phyloP scores from a whole-genome alignment of 768 basidiomycete genomes.

The Boletus rufocinnamomeus region DNA sequence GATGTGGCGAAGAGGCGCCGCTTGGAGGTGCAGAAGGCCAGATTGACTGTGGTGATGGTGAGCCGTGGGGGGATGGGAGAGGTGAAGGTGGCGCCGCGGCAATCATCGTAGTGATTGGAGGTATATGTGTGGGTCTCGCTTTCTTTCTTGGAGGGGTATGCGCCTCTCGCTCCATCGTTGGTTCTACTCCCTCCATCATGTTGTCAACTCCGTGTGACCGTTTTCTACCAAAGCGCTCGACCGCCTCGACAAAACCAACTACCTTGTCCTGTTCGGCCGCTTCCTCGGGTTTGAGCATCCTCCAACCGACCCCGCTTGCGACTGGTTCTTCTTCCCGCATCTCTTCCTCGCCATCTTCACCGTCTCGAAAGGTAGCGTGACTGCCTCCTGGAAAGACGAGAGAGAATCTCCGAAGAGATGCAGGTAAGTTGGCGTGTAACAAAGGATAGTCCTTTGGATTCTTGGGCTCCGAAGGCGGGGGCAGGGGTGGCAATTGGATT shows the following conservation, averaged over 20 bases:
- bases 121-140: slow-evolving; percentile 59
- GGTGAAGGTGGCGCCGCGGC: slow-evolving; percentile 83
- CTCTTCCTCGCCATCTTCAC: slow-evolving; percentile 60
- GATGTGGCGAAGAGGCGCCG: slow-evolving; percentile 68
- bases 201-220: slow-evolving; percentile 54
- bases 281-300: slow-evolving; percentile 70
- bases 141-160: slow-evolving; percentile 73
- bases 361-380: slow-evolving; percentile 78
- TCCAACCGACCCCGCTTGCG: slow-evolving; percentile 70
- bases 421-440: slow-evolving; percentile 71
- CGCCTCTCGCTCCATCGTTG: slow-evolving; percentile 46
- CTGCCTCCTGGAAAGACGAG: slow-evolving; percentile 80
- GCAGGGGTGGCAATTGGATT: slow-evolving; percentile 76
- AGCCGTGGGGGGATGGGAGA: slow-evolving; percentile 82
- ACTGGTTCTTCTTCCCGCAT: slow-evolving; percentile 73
- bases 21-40: slow-evolving; percentile 86
- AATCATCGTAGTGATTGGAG: slow-evolving; percentile 64
- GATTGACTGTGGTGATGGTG: slow-evolving; percentile 71
- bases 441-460: slow-evolving; percentile 82
- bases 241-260: slow-evolving; percentile 74
- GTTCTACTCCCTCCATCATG: slow-evolving; percentile 77
- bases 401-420: slow-evolving; percentile 71
- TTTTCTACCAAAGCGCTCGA: slow-evolving; percentile 75
- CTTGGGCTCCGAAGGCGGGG: slow-evolving; percentile 68
- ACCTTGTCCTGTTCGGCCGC: slow-evolving; percentile 47